Evolutionary conservation across 2,329 filamentous ascomycete species (phyloP), one percentile per base, ranked within the genome.

Genomic region (Neofusicoccum sp.): DNA sequence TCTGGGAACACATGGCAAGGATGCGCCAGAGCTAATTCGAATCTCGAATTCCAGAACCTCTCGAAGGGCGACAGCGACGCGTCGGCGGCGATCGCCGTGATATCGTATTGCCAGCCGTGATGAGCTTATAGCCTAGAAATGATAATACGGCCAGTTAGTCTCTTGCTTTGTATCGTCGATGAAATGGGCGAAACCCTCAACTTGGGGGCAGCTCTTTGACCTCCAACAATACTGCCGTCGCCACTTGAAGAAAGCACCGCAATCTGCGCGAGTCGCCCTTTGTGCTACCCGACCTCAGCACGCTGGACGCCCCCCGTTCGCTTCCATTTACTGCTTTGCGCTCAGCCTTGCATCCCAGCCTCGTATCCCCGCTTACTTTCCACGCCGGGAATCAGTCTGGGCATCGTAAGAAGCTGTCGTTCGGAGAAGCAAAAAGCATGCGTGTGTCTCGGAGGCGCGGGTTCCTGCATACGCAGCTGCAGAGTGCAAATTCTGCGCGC

Each of bases 391-490:
- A 3, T 28, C 12, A 8, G 7, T 33, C 11, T 38, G 38, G 34
- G 26, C n/a, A 34, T 38, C 9, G 34, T 24, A 9, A 41, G 12
- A 38, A 28, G 20, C 11, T 33, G 31, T 14, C 33, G 33, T 40
- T 11, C 33, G 34, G 28, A 38, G 24, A 53, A 26, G 8, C 20
- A 14, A 56, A 40, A 43, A 31, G n/a, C 14, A 31, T 2, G 9
- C 6, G 12, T 54, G 14, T 7, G 36, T 36, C 28, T 43, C 38
- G 38, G 14, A 11, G 24, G 38, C 38, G 11, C 38, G 51, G 51
- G 51, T 56, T 43, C 51, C 51, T 56, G 51, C 51, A 56, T 56
- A 31, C n/a, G 49, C 14, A 28, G 51, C 24, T 30, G 36, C 34
- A 11, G 11, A 11, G 33, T 38, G 31, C 24, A 28, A 47, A 31